phyloP scores from a whole-genome alignment of 108 stramenopile species.

The Conticribra guillardii region DNA sequence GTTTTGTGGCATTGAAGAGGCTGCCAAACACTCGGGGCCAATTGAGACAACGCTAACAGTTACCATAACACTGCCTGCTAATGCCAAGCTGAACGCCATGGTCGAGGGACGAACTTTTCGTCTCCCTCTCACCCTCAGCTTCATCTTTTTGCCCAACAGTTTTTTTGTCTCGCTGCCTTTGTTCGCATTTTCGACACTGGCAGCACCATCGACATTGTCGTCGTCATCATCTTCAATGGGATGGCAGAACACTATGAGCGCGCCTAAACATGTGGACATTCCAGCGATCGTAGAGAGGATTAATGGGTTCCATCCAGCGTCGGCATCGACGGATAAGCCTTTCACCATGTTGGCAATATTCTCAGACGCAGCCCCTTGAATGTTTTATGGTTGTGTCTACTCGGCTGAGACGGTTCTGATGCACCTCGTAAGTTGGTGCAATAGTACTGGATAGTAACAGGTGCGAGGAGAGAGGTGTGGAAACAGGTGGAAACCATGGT shows the following conservation, averaged over 20 bases:
- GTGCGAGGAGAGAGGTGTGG: too few relatives aligned
- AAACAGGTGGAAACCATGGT: too few relatives aligned
- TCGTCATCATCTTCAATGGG: slow-evolving; percentile 26
- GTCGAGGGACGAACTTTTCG: slow-evolving; percentile 41
- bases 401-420: too few relatives aligned
- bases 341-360: slow-evolving; percentile 13
- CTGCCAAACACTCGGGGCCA: slow-evolving; percentile 40
- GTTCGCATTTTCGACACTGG: neutral
- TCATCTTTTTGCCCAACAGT: neutral
- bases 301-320: slow-evolving; percentile 58
- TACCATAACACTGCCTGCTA: slow-evolving; percentile 47
- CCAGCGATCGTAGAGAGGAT: slow-evolving; percentile 69
- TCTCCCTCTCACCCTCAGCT: slow-evolving; percentile 4
- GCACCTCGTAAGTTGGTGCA: too few relatives aligned
- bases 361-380: too few relatives aligned
- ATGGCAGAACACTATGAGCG: slow-evolving; percentile 71
- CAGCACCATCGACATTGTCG: slow-evolving; percentile 8
- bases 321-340: slow-evolving; percentile 31
- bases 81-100: slow-evolving; percentile 61
- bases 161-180: neutral
- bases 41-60: slow-evolving; percentile 43
- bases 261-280: slow-evolving; percentile 74
- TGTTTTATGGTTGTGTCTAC: too few relatives aligned
- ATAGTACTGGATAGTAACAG: too few relatives aligned
- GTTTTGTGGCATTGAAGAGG: slow-evolving; percentile 38